These are phyloP conservation scores for Corrigiola litoralis DNA, from an alignment of 179 eudicot genomes.

Conservation along the genomic window DNA sequence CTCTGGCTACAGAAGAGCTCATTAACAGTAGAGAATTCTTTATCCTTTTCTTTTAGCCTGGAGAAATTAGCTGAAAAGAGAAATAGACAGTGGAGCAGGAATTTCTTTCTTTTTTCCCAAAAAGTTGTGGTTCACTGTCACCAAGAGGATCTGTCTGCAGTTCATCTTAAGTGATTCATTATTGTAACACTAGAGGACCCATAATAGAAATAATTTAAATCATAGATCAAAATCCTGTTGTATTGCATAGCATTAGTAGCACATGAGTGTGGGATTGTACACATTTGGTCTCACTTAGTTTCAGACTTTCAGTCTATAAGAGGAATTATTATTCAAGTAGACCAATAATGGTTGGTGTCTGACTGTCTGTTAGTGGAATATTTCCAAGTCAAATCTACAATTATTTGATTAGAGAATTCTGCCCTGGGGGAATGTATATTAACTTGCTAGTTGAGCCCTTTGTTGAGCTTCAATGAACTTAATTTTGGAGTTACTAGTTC, in stretches of 20 bases:
- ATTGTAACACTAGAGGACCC: conserved; percentile 17
- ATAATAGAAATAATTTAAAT: conserved; percentile 13
- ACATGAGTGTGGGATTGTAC: conserved; percentile 1
- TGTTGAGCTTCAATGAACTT: conserved; percentile 6
- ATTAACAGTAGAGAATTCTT: too few relatives aligned
- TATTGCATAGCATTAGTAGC: neutral
- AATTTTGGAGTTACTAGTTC: neutral
- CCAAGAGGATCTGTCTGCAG: conserved; percentile 14
- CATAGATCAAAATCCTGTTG: conserved; percentile 14
- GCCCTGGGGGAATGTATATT: conserved; percentile 17
- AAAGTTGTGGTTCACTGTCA: conserved; percentile 19
- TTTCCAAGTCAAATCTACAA: conserved; percentile 26
- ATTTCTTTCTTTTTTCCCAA: neutral
- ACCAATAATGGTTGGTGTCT: conserved; percentile 18
- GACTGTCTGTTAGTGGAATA: conserved; percentile 27
- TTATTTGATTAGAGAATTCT: conserved; percentile 12
- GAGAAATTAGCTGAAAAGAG: too few relatives aligned
- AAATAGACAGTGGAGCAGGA: too few relatives aligned
- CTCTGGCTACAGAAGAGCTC: too few relatives aligned
- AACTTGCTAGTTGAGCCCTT: neutral
- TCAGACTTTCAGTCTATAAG: conserved; percentile 11
- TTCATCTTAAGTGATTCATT: conserved; percentile 23
- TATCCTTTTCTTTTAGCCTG: too few relatives aligned
- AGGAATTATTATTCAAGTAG: conserved; percentile 19
- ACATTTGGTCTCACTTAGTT: conserved; percentile 23